Evolutionary conservation across 352 stramenopile species (phyloP), one percentile per base, ranked within the genome.

Genomic region (Lagenidium giganteum): DNA sequence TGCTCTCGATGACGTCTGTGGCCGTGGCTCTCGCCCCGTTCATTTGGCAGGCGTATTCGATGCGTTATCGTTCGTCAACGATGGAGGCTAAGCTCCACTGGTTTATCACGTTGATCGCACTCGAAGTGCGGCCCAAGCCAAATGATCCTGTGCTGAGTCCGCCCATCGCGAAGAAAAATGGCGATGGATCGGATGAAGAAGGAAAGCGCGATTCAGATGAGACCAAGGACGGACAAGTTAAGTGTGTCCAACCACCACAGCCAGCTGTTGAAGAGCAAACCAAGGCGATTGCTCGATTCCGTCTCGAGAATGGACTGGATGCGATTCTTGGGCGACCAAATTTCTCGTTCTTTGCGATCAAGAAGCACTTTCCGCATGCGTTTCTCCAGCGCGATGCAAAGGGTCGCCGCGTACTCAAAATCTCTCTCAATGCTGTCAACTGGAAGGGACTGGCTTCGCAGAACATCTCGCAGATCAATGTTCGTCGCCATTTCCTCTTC

Each of bases 401-500:
- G 4, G 56, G 45, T 1, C 59, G 56, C 8, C 59, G 56, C 12
- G 51, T 67, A 8, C 29, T 73, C 21, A 32, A 59, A n/a, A 25
- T 70, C 3, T 51, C 45, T 12, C 23, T 70, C 16, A 47, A 64
- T 14, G 23, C 26, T 2, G 42, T 56, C 1, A 42, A 65, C 29
- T 53, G 52, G 27, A 25, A 40, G 11, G 45, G 32, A 8, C 36
- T 73, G 9, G 31, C 40, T 17, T 22, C 26, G 2, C 51, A 67
- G 42, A 64, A 70, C 17, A 24, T 73, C 13, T 65, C 55, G 4
- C 34, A 33, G 20, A 64, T 59, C 35, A 54, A 67, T 20, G 33
- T 73, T 21, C 45, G 42, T 9, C 59, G 63, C 18, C 61, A 67
- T 27, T 70, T 70, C 33, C 27, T 73, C 27, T 73, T 65, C 48